Evolutionary conservation across 495 filamentous ascomycete genomes (phyloP).

Genomic region (Podospora sp.): DNA sequence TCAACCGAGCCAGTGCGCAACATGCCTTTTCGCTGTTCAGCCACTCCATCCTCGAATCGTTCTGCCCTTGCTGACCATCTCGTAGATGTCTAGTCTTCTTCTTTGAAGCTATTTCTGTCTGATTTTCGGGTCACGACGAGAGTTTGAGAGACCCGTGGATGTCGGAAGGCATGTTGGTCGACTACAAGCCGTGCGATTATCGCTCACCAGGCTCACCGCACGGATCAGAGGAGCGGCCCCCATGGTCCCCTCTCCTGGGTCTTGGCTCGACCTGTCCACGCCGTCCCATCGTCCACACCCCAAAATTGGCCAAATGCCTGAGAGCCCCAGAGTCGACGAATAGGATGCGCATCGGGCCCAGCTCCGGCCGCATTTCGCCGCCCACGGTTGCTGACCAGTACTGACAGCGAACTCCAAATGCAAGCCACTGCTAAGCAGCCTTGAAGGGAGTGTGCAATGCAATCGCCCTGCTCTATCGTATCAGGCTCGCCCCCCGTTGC

Average conservation of each 20-base stretch:
- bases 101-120: neutral
- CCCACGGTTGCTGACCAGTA: neutral
- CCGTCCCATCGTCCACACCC: neutral
- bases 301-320: neutral
- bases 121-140: neutral
- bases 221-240: neutral
- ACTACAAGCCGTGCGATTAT: neutral
- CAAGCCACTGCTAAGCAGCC: neutral
- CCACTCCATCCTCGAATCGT: neutral
- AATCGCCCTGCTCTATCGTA: neutral
- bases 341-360: slow-evolving; percentile 4
- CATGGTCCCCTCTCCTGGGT: neutral
- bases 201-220: neutral
- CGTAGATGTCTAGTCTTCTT: neutral
- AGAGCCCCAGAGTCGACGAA: neutral
- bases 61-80: neutral
- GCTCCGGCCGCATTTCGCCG: slow-evolving; percentile 10
- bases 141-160: neutral
- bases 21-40: neutral
- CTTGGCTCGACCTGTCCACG: neutral
- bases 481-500: neutral
- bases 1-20: neutral
- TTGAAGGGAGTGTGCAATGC: neutral
- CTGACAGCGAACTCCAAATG: slow-evolving; percentile 2
- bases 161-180: neutral